Conservation (phyloP, 2,329 filamentous ascomycete genomes). For the Emericellopsis cladophorae region DNA sequence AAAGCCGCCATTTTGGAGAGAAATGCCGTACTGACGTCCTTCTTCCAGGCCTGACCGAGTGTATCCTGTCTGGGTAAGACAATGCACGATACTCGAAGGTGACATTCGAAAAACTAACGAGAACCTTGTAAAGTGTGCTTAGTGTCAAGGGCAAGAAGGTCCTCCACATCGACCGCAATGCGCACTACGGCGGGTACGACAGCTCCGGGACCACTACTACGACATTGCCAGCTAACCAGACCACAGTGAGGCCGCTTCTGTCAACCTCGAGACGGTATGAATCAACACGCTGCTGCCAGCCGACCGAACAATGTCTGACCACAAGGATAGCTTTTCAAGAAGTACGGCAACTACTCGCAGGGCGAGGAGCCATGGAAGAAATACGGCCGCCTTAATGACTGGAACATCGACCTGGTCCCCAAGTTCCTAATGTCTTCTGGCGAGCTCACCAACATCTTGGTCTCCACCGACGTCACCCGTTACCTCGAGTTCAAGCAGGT, state of each 20-base stretch:
- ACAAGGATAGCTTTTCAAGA: constrained; percentile 72
- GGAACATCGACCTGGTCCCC: constrained; percentile 97
- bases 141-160: constrained; percentile 99
- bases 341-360: constrained; percentile 69
- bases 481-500: constrained; percentile 93
- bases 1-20: constrained; percentile 4
- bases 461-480: constrained; percentile 83
- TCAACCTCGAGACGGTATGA: constrained; percentile 84
- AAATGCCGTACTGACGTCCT: not conserved
- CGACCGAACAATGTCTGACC: constrained; percentile 7
- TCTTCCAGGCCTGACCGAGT: constrained; percentile 79
- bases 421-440: constrained; percentile 98
- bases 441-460: constrained; percentile 95
- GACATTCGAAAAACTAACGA: not conserved
- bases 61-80: constrained; percentile 87
- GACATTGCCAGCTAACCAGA: constrained; percentile 13
- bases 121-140: constrained; percentile 53
- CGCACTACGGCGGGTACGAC: constrained; percentile 92
- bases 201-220: not conserved
- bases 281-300: constrained; percentile 3
- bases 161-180: constrained; percentile 95
- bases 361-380: constrained; percentile 95
- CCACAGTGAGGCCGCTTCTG: constrained; percentile 71
- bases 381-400: constrained; percentile 92
- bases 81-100: not conserved